Conservation (phyloP, 164 flowering plant genomes). For the Berberis thunbergii region DNA sequence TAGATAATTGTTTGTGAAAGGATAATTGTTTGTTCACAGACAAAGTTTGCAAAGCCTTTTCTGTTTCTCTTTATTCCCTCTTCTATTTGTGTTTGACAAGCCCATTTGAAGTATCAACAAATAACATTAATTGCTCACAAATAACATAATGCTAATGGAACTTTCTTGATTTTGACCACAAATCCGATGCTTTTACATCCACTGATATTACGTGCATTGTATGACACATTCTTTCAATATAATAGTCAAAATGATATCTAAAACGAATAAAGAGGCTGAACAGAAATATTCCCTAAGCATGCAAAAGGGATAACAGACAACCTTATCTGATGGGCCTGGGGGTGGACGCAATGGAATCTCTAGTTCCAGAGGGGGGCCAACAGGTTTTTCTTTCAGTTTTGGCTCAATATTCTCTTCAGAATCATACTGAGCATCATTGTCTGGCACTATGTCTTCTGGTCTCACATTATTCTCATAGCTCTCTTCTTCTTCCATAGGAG, state of each 20-base stretch:
- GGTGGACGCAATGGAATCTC: constrained; percentile 84
- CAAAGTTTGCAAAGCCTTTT: too few species aligned
- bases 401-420: constrained; percentile 86
- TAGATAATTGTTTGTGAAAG: too few species aligned
- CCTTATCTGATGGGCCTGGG: constrained; percentile 81
- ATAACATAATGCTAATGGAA: too few species aligned
- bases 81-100: too few species aligned
- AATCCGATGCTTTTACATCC: too few species aligned
- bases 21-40: too few species aligned
- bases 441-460: constrained; percentile 84
- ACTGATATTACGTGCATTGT: too few species aligned
- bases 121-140: too few species aligned
- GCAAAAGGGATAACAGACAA: constrained; percentile 12
- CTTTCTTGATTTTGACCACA: too few species aligned
- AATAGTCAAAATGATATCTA: background rate
- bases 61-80: too few species aligned
- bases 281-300: background rate
- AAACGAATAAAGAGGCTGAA: background rate
- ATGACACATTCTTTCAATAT: too few species aligned
- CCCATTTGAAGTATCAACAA: too few species aligned
- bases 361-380: constrained; percentile 86
- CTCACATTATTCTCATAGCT: constrained; percentile 57
- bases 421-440: constrained; percentile 69
- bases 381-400: constrained; percentile 70
- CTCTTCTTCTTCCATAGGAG: constrained; percentile 75